Base-by-base conservation (phyloP, 768 basidiomycete species). In the Russula compacta region DNA sequence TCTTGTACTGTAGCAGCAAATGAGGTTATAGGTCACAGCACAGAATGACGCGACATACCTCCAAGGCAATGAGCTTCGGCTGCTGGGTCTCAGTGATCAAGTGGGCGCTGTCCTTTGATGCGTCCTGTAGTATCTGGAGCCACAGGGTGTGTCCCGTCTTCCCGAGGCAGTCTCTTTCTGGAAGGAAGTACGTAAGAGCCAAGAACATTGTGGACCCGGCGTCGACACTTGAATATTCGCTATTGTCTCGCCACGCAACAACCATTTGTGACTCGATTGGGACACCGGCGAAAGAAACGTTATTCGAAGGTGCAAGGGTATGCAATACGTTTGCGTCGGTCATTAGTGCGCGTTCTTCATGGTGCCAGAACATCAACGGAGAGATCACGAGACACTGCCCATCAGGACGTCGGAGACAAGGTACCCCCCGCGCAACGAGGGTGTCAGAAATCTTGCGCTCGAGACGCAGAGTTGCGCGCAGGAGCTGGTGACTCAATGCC, bases 151-250 rank as follows among this genome's bases (percentile, higher is more conserved):
- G 90, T 43, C 85, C 85, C 12, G 76, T 71, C 56, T 77, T 79
- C 43, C 79, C 78, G 64, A 84, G 72, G 72, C 90, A 92, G 64
- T 87, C 83, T 15, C 77, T 80, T 65, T 90, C 86, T 2, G 81
- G 83, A 69, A 94, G 91, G 73, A 91, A 85, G 71, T 89, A 93
- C 0, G 89, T 91, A 60, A 92, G 76, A 15, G 85, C 88, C 19
- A 93, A 79, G 68, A 84, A 88, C 54, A 77, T 81, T 50, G 88
- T 86, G 61, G 78, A 81, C 67, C 87, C 84, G 53, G 84, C 77
- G 59, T 77, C 76, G n/a, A 39, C 46, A 24, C 75, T 73, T 38
- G 71, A 54, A 59, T 78, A 77, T 50, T 78, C 79, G 56, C 85
- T 81, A 52, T 76, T 76, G 24, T 81, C 83, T 59, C 87, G 77